These are phyloP conservation scores for Ophiocordyceps robertsii DNA, from an alignment of 2,329 filamentous ascomycete genomes.

Conservation along the genomic window DNA sequence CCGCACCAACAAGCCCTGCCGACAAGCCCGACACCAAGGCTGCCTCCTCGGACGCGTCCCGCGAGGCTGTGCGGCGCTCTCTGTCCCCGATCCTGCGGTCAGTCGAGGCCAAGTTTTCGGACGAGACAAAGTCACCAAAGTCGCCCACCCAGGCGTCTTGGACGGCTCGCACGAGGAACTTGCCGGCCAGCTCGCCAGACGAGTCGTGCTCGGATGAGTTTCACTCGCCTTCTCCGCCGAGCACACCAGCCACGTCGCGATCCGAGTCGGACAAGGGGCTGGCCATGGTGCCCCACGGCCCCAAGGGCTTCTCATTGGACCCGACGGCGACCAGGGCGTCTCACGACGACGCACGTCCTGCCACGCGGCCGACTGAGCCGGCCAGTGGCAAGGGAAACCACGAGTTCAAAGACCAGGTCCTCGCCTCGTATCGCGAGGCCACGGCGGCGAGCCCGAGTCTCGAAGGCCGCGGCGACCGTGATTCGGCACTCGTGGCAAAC, in stretches of 20 bases:
- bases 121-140: not conserved
- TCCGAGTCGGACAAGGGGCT: slow-evolving; percentile 24
- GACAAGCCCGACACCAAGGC: not conserved
- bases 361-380: too few relatives aligned
- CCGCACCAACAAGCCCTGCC: not conserved
- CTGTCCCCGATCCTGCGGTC: not conserved
- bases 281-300: slow-evolving; percentile 6
- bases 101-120: not conserved
- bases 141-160: not conserved
- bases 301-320: slow-evolving; percentile 1
- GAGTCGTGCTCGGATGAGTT: slow-evolving; percentile 25
- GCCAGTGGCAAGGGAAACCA: too few relatives aligned
- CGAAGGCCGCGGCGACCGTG: slow-evolving; percentile 5
- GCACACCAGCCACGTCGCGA: slow-evolving; percentile 26
- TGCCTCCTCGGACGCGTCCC: not conserved
- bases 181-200: slow-evolving; percentile 19
- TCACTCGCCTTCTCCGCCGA: slow-evolving; percentile 18
- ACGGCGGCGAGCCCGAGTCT: slow-evolving; percentile 6
- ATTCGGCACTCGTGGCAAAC: slow-evolving; percentile 3
- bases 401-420: slow-evolving; percentile 2
- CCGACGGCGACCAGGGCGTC: not conserved
- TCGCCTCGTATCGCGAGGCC: slow-evolving; percentile 6
- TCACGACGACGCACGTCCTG: not conserved
- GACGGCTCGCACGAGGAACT: not conserved
- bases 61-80: not conserved